Evolutionary conservation across 2,329 filamentous ascomycete genomes (phyloP).

Genomic region (Xylaria sp.): DNA sequence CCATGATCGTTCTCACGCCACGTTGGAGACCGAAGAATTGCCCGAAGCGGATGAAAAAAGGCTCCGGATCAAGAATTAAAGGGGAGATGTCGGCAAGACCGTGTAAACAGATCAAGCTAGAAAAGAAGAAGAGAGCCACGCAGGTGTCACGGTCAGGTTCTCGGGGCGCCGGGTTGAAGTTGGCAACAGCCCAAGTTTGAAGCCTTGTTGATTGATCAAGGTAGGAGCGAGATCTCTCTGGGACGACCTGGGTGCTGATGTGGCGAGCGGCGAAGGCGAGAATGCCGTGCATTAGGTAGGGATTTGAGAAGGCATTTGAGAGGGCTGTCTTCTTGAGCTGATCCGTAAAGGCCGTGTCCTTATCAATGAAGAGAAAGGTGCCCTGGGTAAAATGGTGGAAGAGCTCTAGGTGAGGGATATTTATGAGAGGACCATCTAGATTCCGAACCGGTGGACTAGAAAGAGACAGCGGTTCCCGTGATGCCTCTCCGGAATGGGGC

Average conservation of each 20-base stretch:
- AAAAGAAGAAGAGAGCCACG: slow-evolving; percentile 30
- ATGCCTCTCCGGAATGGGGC: neutral
- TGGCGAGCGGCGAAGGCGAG: slow-evolving; percentile 30
- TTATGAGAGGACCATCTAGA: slow-evolving; percentile 11
- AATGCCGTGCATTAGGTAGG: slow-evolving; percentile 30
- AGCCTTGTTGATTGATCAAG: slow-evolving; percentile 28
- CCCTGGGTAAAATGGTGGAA: slow-evolving; percentile 30
- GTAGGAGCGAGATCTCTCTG: slow-evolving; percentile 20
- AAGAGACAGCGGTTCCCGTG: neutral
- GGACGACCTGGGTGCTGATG: slow-evolving; percentile 12
- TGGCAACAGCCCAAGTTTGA: slow-evolving; percentile 32
- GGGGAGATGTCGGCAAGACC: slow-evolving; percentile 22
- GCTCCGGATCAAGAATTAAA: slow-evolving; percentile 16
- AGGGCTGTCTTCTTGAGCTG: slow-evolving; percentile 20
- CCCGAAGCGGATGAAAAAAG: slow-evolving; percentile 30
- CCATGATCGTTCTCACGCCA: slow-evolving; percentile 21
- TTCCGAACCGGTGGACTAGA: neutral
- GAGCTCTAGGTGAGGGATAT: slow-evolving; percentile 31
- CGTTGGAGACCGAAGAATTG: slow-evolving; percentile 33
- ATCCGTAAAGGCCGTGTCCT: slow-evolving; percentile 7
- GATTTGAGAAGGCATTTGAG: slow-evolving; percentile 23
- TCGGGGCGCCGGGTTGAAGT: slow-evolving; percentile 25
- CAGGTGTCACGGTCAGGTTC: slow-evolving; percentile 21
- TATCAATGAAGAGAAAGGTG: slow-evolving; percentile 30
- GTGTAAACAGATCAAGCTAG: slow-evolving; percentile 24